Percentiles rank a stretch among this genome's conserved stretches.
These are phyloP conservation scores for Calonectria hawksworthii DNA, from an alignment of 2,329 filamentous ascomycete species.

Conservation along the genomic window DNA sequence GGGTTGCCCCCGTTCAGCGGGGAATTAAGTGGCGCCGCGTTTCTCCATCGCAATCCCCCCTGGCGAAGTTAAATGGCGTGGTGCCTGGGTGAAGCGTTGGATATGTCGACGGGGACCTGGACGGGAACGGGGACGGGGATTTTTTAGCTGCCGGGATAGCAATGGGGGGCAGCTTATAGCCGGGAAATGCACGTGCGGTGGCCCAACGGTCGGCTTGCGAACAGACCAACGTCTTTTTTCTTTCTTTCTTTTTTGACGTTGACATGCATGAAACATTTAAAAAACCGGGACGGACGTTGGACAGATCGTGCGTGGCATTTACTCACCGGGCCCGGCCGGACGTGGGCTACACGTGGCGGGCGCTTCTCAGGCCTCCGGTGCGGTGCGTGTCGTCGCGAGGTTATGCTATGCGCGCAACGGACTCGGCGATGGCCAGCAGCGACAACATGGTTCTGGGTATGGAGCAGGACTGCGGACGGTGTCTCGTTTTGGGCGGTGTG, in stretches of 20 bases:
- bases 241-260: background rate
- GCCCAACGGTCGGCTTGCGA: background rate
- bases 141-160: too few species aligned
- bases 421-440: too few species aligned
- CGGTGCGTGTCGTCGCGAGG: too few species aligned
- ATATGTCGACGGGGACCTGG: background rate
- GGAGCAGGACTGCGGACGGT: background rate
- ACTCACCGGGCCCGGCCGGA: background rate
- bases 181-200: background rate
- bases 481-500: background rate
- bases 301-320: too few species aligned
- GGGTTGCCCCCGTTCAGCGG: background rate
- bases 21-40: conserved; percentile 4
- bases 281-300: background rate
- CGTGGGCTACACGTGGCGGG: background rate
- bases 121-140: background rate
- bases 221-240: background rate
- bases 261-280: conserved; percentile 14
- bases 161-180: background rate
- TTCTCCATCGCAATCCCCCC: background rate
- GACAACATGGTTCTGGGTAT: too few species aligned
- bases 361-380: background rate
- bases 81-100: background rate
- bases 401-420: background rate
- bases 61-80: background rate